These are phyloP conservation scores for Crithidia brevicula DNA, from an alignment of 208 protist genomes.

Conservation along the genomic window DNA sequence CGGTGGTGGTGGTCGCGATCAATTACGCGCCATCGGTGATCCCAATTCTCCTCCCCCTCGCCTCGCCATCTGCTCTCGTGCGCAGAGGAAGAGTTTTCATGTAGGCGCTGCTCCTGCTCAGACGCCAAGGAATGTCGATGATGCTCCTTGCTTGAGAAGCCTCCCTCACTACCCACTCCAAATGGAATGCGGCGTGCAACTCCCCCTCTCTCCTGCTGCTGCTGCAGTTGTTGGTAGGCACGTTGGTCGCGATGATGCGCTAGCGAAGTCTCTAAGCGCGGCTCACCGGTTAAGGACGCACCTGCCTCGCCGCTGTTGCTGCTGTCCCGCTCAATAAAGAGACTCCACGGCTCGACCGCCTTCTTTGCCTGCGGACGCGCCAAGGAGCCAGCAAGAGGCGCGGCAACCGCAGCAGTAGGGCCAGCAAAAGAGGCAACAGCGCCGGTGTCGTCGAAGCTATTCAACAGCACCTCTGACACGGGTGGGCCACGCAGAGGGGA, in stretches of 20 bases:
- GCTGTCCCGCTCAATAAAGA: slow-evolving; percentile 13
- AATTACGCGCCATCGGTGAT: no score
- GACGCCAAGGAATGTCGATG: no score
- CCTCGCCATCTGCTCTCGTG: no score
- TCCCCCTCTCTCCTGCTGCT: neutral
- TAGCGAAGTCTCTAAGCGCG: no score
- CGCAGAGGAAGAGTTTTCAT: no score
- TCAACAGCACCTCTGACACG: neutral
- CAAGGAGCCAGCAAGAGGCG: neutral
- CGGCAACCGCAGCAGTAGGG: no score
- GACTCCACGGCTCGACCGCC: slow-evolving; percentile 18
- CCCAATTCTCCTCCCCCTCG: no score
- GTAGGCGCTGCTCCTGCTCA: no score
- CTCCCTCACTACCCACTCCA: no score
- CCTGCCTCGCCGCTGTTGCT: neutral
- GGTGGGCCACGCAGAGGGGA: slow-evolving; percentile 4
- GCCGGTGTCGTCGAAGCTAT: slow-evolving; percentile 10
- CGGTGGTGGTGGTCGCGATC: no score
- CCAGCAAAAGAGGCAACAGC: neutral
- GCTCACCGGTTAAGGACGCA: neutral
- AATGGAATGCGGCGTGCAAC: slow-evolving; percentile 29
- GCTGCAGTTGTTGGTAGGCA: neutral
- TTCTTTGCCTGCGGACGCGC: neutral
- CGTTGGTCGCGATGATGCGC: neutral
- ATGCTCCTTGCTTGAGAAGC: no score